A percentile compares a stretch with the other conserved stretches of the same genome.
These are phyloP conservation scores for Populus davidiana DNA, from an alignment of 345 rosid genomes.

Conservation along the genomic window DNA sequence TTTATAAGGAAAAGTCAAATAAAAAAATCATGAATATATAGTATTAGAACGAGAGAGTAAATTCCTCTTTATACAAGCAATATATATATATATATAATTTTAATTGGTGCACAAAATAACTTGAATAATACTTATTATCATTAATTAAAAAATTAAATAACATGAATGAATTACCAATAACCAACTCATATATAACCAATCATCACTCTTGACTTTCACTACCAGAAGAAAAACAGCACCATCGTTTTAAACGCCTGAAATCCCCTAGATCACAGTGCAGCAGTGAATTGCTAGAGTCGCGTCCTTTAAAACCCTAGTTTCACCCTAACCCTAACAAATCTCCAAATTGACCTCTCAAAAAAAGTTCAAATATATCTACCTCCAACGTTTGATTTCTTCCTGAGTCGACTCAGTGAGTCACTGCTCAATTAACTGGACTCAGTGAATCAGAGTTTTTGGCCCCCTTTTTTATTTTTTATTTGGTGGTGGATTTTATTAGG, in stretches of 20 bases:
- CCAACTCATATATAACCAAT: background rate
- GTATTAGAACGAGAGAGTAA: too few species aligned
- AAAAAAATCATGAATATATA: too few species aligned
- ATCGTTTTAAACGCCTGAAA: conserved; percentile 18
- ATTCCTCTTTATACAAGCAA: too few species aligned
- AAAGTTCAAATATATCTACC: background rate
- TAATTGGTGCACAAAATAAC: too few species aligned
- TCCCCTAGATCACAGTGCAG: conserved; percentile 17
- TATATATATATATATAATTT: too few species aligned
- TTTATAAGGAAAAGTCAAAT: too few species aligned
- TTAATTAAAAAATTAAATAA: too few species aligned
- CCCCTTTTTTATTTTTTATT: background rate
- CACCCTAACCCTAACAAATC: conserved; percentile 4
- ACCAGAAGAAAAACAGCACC: background rate
- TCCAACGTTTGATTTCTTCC: background rate
- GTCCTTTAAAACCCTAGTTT: conserved; percentile 13
- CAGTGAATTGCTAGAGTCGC: conserved; percentile 3
- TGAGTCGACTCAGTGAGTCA: conserved; percentile 9
- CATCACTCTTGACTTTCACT: conserved; percentile 2
- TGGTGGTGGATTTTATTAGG: background rate
- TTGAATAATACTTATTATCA: too few species aligned
- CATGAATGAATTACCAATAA: too few species aligned
- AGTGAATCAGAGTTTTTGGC: background rate
- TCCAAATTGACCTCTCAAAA: background rate
- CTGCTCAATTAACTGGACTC: background rate